These are phyloP conservation scores for Noccaea bulbosa DNA, from an alignment of 345 rosid species.

Conservation along the genomic window DNA sequence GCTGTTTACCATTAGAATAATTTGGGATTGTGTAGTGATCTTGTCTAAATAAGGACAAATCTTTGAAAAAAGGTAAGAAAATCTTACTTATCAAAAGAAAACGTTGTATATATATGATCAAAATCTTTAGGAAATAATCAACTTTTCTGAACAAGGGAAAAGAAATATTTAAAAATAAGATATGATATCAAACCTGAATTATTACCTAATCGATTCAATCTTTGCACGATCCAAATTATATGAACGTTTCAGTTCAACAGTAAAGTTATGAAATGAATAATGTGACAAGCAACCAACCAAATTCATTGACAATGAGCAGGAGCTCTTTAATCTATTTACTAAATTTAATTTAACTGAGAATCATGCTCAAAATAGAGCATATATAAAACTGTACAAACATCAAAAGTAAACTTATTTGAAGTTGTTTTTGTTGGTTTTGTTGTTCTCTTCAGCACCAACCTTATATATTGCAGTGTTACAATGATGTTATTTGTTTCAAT, in stretches of 20 bases:
- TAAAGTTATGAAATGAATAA: background rate
- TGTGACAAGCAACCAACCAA: background rate
- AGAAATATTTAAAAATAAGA: background rate
- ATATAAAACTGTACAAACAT: background rate
- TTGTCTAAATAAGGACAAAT: background rate
- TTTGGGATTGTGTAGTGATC: background rate
- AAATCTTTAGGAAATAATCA: conserved; percentile 2
- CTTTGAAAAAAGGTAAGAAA: conserved; percentile 7
- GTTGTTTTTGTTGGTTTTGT: background rate
- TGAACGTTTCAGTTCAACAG: background rate
- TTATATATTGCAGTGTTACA: background rate
- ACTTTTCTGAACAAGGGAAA: background rate
- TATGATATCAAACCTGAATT: background rate
- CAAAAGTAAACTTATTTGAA: background rate
- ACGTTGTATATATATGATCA: background rate
- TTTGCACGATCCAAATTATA: background rate
- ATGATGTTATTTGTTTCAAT: conserved; percentile 7
- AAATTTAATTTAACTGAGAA: background rate
- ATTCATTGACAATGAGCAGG: background rate
- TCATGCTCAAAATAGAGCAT: background rate
- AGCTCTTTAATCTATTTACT: background rate
- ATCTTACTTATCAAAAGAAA: background rate
- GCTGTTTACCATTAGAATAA: too few relatives aligned
- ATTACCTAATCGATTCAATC: background rate
- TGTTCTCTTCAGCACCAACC: background rate